Evolutionary conservation across 257 asterid species (phyloP).

Genomic region (Solanum boliviense): DNA sequence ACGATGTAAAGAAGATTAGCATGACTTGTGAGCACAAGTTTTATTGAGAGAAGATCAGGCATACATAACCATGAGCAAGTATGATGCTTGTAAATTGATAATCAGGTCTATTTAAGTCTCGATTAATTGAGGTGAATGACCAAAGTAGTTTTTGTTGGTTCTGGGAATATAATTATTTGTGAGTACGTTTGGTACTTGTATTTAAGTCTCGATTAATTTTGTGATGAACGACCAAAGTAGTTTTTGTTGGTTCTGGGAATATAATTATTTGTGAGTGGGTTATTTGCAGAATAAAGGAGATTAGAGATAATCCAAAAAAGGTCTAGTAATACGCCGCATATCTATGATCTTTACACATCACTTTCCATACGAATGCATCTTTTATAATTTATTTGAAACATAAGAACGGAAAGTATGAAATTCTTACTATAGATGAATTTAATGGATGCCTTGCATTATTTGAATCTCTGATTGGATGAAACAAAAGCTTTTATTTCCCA

Average conservation of each 20-base stretch:
- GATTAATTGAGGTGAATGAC: not conserved
- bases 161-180: not conserved
- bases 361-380: not conserved
- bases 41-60: not conserved
- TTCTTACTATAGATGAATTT: not conserved
- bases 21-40: not conserved
- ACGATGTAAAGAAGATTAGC: not conserved
- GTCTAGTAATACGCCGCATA: not conserved
- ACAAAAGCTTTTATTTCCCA: not conserved
- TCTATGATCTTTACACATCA: not conserved
- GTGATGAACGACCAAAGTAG: not conserved
- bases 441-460: not conserved
- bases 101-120: not conserved
- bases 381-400: not conserved
- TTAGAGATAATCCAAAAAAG: not conserved
- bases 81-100: not conserved
- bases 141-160: not conserved
- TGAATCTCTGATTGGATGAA: not conserved
- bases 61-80: not conserved
- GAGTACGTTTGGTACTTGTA: not conserved
- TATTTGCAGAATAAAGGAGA: not conserved
- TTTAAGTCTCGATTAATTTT: not conserved
- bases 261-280: not conserved
- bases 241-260: not conserved
- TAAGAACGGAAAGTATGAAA: not conserved